Evolutionary conservation across 2,329 filamentous ascomycete species (phyloP).

Genomic region (Cercospora beticola): DNA sequence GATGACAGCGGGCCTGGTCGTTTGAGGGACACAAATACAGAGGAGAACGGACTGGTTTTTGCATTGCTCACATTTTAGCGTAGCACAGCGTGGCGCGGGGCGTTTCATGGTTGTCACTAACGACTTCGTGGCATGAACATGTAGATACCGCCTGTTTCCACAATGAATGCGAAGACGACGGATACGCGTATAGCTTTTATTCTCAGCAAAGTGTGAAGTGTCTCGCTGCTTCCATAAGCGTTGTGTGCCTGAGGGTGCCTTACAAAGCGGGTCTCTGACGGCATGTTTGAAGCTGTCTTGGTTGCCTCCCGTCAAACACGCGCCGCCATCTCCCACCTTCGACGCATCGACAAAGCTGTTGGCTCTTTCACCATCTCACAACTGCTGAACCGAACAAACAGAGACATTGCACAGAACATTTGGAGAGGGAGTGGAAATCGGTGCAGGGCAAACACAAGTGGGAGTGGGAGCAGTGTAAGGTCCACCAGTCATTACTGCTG

Average conservation of each 20-base stretch:
- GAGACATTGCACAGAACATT: neutral
- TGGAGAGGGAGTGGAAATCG: neutral
- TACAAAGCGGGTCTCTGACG: slow-evolving; percentile 1
- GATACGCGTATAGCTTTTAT: neutral
- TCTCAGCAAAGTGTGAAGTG: neutral
- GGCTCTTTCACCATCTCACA: neutral
- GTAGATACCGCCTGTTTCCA: neutral
- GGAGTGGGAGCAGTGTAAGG: slow-evolving; percentile 8
- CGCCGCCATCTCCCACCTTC: neutral
- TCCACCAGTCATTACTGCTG: slow-evolving; percentile 4
- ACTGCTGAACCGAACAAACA: neutral
- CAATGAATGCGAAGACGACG: neutral
- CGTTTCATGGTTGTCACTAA: neutral
- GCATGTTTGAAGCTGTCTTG: neutral
- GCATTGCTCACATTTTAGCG: slow-evolving; percentile 10
- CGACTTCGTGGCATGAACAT: neutral
- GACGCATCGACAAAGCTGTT: neutral
- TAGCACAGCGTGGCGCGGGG: slow-evolving; percentile 18
- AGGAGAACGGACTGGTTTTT: neutral
- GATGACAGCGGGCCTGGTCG: neutral
- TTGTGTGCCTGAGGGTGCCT: neutral
- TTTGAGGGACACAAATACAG: neutral
- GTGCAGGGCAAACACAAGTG: neutral
- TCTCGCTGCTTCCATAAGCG: neutral
- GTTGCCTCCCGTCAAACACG: slow-evolving; percentile 4